These are phyloP conservation scores for Isoetes taiwanensis DNA, from an alignment of 75 land plant genomes.

Conservation along the genomic window DNA sequence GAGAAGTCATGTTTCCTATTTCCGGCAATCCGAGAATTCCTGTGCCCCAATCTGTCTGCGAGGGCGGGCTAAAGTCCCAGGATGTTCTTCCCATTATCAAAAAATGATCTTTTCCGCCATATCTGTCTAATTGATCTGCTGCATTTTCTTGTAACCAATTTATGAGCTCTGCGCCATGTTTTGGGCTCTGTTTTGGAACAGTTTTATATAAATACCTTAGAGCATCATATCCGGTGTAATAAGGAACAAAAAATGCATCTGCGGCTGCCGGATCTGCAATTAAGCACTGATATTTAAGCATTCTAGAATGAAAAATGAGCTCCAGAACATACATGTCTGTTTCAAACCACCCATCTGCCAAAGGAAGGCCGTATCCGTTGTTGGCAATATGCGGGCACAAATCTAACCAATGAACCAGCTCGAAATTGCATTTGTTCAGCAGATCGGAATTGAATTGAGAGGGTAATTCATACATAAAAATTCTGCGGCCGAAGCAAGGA, in stretches of 20 bases:
- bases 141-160: conserved; percentile 2
- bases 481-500: conserved; percentile 2
- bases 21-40: neutral
- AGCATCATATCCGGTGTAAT: conserved; percentile 7
- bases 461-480: conserved; percentile 13
- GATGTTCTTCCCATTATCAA: conserved; percentile 14
- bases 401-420: conserved; percentile 5
- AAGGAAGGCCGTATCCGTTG: conserved; percentile 1
- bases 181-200: neutral
- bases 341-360: conserved; percentile 1
- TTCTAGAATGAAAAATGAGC: conserved; percentile 7
- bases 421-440: neutral
- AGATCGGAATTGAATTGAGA: conserved; percentile 5
- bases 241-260: conserved; percentile 13
- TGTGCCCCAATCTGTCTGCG: neutral
- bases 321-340: conserved; percentile 17
- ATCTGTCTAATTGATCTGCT: neutral
- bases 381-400: conserved; percentile 7
- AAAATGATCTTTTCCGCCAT: conserved; percentile 14
- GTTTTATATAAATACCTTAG: neutral
- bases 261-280: neutral
- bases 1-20: neutral
- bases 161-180: conserved; percentile 7
- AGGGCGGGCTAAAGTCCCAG: conserved; percentile 18
- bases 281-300: conserved; percentile 3